Evolutionary conservation across 2,329 filamentous ascomycete species (phyloP).

Genomic region (Colletotrichum eleusines): DNA sequence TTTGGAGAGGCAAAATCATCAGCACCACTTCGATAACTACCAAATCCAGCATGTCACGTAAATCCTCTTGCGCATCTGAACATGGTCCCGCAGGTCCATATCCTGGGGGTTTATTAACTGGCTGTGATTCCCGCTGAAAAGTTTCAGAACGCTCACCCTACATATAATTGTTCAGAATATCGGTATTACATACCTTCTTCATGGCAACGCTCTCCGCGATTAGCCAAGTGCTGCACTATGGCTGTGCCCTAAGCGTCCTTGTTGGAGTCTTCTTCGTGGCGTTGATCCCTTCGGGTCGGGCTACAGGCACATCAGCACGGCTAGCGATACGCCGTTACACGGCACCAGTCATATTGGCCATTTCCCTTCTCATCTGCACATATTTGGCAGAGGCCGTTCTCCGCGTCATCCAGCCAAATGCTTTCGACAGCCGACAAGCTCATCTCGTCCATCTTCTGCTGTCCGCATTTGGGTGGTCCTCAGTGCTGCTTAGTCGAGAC

Average conservation of each 20-base stretch:
- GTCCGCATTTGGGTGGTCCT: slow-evolving; percentile 9
- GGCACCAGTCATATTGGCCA: neutral
- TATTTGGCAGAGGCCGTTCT: neutral
- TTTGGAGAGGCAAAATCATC: neutral
- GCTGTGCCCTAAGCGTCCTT: slow-evolving; percentile 10
- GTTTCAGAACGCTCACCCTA: neutral
- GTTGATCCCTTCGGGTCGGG: neutral
- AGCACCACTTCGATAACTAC: slow-evolving; percentile 15
- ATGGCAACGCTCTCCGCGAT: slow-evolving; percentile 2
- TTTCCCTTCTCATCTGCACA: neutral
- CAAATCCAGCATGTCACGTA: neutral
- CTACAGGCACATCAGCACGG: neutral
- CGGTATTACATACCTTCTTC: neutral
- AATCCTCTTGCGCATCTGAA: neutral
- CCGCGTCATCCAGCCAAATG: neutral
- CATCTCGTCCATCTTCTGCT: slow-evolving; percentile 17
- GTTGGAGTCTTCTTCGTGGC: neutral
- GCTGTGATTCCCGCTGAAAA: fast-evolving
- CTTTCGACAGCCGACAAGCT: slow-evolving; percentile 8
- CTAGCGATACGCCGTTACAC: neutral
- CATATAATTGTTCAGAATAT: neutral
- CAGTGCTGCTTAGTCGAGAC: neutral
- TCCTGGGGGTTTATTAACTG: neutral
- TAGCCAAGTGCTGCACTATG: slow-evolving; percentile 20
- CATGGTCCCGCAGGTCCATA: neutral